These are phyloP conservation scores for Cutaneotrichosporon mucoides DNA, from an alignment of 1,284 basidiomycete species.

Conservation along the genomic window DNA sequence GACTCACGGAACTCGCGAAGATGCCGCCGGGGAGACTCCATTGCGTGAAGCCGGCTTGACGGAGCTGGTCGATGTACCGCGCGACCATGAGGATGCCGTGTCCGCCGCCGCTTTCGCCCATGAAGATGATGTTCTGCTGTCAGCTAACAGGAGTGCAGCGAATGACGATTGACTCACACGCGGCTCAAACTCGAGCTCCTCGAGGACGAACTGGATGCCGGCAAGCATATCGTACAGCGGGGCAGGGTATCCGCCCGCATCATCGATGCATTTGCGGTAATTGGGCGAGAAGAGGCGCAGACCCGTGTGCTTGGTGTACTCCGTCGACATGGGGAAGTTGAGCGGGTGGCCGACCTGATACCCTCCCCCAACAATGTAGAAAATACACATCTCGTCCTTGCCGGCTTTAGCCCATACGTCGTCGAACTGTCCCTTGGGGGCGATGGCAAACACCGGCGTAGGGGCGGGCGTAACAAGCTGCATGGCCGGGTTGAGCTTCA, in stretches of 20 bases:
- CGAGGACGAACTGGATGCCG: constrained; percentile 14
- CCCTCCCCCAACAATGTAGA: constrained; percentile 18
- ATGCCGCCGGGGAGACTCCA: constrained; percentile 11
- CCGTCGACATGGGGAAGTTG: background rate
- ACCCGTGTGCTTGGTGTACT: background rate
- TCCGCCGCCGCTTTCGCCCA: constrained; percentile 12
- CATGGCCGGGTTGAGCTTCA: background rate
- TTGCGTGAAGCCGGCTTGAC: constrained; percentile 3
- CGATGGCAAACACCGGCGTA: constrained; percentile 10
- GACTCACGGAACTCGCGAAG: constrained; percentile 1
- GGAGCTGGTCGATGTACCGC: constrained; percentile 16
- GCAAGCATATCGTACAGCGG: constrained; percentile 14
- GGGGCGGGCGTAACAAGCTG: constrained; percentile 5
- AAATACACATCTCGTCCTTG: constrained; percentile 10
- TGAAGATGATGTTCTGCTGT: constrained; percentile 15
- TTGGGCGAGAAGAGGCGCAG: constrained; percentile 7
- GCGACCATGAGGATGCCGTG: constrained; percentile 11
- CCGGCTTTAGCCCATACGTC: constrained; percentile 10
- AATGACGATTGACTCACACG: too few relatives aligned
- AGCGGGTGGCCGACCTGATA: constrained; percentile 7
- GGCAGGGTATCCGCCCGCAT: constrained; percentile 10
- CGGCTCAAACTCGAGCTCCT: constrained; percentile 15
- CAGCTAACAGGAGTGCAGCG: background rate
- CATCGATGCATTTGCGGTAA: constrained; percentile 16
- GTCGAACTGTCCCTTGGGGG: constrained; percentile 9